phyloP scores from a whole-genome alignment of 2,329 filamentous ascomycete genomes.

The Penicillium thymicola region DNA sequence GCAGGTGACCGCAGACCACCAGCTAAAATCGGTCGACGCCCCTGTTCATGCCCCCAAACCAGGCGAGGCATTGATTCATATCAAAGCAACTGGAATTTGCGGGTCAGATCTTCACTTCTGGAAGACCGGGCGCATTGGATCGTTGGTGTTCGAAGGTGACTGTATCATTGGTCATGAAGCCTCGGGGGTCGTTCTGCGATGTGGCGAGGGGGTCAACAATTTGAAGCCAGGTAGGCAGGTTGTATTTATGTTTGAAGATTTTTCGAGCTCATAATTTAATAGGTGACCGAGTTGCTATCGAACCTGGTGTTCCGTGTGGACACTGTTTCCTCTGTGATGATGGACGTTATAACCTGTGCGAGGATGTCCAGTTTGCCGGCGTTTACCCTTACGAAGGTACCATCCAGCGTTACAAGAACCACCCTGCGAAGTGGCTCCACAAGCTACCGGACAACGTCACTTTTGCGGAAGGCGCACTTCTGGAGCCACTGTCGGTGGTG shows the following conservation, averaged over 20 bases:
- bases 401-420: slow-evolving; percentile 60
- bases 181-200: slow-evolving; percentile 57
- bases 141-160: slow-evolving; percentile 59
- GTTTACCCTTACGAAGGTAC: slow-evolving; percentile 61
- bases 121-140: slow-evolving; percentile 62
- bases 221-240: slow-evolving; percentile 45
- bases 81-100: slow-evolving; percentile 63
- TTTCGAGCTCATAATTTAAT: background rate
- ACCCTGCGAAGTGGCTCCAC: slow-evolving; percentile 60
- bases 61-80: slow-evolving; percentile 58
- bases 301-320: slow-evolving; percentile 63
- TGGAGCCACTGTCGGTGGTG: slow-evolving; percentile 63
- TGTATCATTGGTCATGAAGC: slow-evolving; percentile 66
- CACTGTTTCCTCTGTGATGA: slow-evolving; percentile 58
- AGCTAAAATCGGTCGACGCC: slow-evolving; percentile 55
- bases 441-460: slow-evolving; percentile 53
- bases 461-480: slow-evolving; percentile 59
- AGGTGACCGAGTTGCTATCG: slow-evolving; percentile 64
- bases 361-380: slow-evolving; percentile 59
- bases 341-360: slow-evolving; percentile 63
- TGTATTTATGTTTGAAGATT: background rate
- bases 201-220: slow-evolving; percentile 53
- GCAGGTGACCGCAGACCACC: slow-evolving; percentile 60
- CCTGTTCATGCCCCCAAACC: slow-evolving; percentile 54
- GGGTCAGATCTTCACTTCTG: slow-evolving; percentile 69